Evolutionary conservation across 1,139 yeast species (phyloP), one percentile per base, ranked within the genome.

Genomic region (Tardiomyces blankii): DNA sequence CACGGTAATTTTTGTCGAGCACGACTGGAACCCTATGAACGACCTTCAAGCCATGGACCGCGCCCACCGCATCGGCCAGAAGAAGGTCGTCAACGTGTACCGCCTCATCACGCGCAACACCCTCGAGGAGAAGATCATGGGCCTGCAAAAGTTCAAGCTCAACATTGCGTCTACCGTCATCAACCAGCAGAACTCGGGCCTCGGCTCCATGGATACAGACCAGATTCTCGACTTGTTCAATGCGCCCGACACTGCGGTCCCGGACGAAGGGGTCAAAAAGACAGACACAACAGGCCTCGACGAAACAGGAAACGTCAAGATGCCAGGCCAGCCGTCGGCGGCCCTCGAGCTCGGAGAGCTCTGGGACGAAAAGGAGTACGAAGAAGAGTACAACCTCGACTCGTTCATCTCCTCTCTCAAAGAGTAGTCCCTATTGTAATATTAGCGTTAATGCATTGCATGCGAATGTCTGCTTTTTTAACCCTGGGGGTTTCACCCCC

Each of bases 21-120:
- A 93, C 61, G 99, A 93, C 65, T 93, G 99, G 99, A 93, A 93
- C 62, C 98, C 99, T 21, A 93, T 93, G 99, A 91, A 88, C 61
- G 99, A 93, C 69, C 72, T 93, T 50, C 99, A 93, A 64, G 99
- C 99, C 0, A 93, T 93, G 99, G 99, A 93, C 63, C 75, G 99
- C 60, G 98, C 98, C 0, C 99, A 93, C 65, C 76, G 99, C 64
- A 78, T 93, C 54, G 99, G 99, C 3, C 99, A 93, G 66, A 88
- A 88, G 69, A 91, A 89, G 62, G 96, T 91, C 38, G 99, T 93
- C 42, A 87, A 88, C 63, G 98, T 93, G 16, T 89, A 89, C 61
- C 74, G 97, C 57, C 73, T 93, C 55, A 86, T 93, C 56, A 93
- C 99, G 8, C 82, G 88, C 60, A 82, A 86, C 57, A 91, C 98